Conservation (phyloP, 768 basidiomycete genomes). For the Phaeolepiota aurea region DNA sequence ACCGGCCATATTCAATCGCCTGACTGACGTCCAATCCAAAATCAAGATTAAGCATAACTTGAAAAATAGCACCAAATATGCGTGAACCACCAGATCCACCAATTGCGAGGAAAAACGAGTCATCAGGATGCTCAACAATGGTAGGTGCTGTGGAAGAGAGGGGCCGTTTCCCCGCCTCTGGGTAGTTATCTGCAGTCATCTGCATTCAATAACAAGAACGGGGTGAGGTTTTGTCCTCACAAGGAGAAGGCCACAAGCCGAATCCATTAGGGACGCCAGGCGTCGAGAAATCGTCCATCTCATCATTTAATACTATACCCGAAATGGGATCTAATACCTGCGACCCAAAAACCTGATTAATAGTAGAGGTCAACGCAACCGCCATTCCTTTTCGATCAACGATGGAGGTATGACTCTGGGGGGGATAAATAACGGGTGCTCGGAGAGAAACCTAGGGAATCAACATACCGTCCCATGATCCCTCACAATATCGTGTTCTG, state of each 20-base stretch:
- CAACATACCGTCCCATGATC: slow-evolving; percentile 85
- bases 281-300: slow-evolving; percentile 92
- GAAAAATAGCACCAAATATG: slow-evolving; percentile 76
- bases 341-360: slow-evolving; percentile 88
- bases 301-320: slow-evolving; percentile 86
- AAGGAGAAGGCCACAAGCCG: slow-evolving; percentile 76
- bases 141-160: slow-evolving; percentile 79
- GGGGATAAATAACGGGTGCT: background rate
- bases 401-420: slow-evolving; percentile 76
- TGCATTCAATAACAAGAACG: slow-evolving; percentile 1
- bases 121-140: slow-evolving; percentile 72
- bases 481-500: slow-evolving; percentile 63
- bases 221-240: slow-evolving; percentile 26
- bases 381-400: slow-evolving; percentile 85
- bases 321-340: slow-evolving; percentile 80
- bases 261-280: slow-evolving; percentile 82
- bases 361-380: slow-evolving; percentile 78
- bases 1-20: slow-evolving; percentile 77
- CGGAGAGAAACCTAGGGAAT: background rate
- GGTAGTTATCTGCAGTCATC: slow-evolving; percentile 84
- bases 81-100: slow-evolving; percentile 87
- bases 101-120: slow-evolving; percentile 61
- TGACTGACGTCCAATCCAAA: slow-evolving; percentile 74
- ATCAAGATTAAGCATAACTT: slow-evolving; percentile 71
- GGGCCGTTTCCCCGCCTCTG: slow-evolving; percentile 81